Percentiles rank a stretch among this genome's conserved stretches.
Evolutionary conservation across 495 filamentous ascomycete species (phyloP).

Genomic region (Pyrenula massariospora): DNA sequence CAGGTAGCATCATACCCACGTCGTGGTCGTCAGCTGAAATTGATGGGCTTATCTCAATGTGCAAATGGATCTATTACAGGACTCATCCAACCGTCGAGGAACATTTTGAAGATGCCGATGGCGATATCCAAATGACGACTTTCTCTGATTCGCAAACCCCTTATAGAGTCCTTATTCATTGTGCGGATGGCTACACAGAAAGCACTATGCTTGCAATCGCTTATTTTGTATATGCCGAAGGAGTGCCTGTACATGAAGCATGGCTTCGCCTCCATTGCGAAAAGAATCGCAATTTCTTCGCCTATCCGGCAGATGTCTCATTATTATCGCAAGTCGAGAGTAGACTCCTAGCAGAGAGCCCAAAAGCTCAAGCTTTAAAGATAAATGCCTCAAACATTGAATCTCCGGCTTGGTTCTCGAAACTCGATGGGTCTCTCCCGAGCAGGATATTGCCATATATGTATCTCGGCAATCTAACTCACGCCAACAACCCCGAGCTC

Average conservation of each 20-base stretch:
- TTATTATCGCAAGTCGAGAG: slow-evolving; percentile 64
- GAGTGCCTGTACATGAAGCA: slow-evolving; percentile 65
- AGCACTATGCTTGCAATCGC: slow-evolving; percentile 76
- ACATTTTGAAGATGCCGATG: slow-evolving; percentile 39
- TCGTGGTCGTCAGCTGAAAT: slow-evolving; percentile 68
- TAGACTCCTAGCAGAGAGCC: slow-evolving; percentile 51
- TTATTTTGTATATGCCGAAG: slow-evolving; percentile 84
- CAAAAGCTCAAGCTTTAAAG: slow-evolving; percentile 13
- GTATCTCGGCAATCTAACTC: slow-evolving; percentile 85
- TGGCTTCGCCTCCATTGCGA: slow-evolving; percentile 77
- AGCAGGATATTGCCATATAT: slow-evolving; percentile 86
- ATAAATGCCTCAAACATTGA: slow-evolving; percentile 17
- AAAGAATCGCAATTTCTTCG: slow-evolving; percentile 86
- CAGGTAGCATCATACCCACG: slow-evolving; percentile 75
- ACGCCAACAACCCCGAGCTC: slow-evolving; percentile 86
- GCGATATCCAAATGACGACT: slow-evolving; percentile 40
- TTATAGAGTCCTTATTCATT: slow-evolving; percentile 76
- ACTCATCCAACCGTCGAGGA: slow-evolving; percentile 43
- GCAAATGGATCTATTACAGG: slow-evolving; percentile 79
- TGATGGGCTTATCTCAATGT: slow-evolving; percentile 72
- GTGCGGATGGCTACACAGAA: slow-evolving; percentile 93
- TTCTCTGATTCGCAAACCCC: slow-evolving; percentile 18
- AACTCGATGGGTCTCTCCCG: slow-evolving; percentile 83
- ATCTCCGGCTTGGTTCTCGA: slow-evolving; percentile 68
- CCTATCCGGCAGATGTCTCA: slow-evolving; percentile 80